Evolutionary conservation across 2,329 filamentous ascomycete species (phyloP).

Genomic region (Aspergillus caelatus): DNA sequence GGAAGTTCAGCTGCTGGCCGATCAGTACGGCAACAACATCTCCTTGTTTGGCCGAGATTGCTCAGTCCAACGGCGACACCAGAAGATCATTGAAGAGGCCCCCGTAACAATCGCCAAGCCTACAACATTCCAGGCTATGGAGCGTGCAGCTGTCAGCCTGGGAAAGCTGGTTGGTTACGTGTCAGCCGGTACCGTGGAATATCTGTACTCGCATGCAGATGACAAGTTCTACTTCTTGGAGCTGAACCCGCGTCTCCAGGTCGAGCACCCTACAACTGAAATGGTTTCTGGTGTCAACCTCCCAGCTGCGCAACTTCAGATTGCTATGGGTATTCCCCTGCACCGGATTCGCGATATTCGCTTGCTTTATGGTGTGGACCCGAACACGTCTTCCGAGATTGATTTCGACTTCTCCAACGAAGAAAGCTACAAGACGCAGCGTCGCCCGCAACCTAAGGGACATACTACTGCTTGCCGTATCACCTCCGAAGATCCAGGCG

Average conservation of each 20-base stretch:
- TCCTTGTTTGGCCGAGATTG: slow-evolving; percentile 98
- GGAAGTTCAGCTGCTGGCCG: slow-evolving; percentile 94
- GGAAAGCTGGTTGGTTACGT: slow-evolving; percentile 96
- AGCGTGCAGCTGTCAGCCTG: slow-evolving; percentile 90
- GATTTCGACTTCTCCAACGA: slow-evolving; percentile 95
- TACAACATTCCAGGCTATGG: slow-evolving; percentile 92
- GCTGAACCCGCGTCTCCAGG: slow-evolving; percentile 97
- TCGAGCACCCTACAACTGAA: slow-evolving; percentile 98
- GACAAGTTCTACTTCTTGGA: slow-evolving; percentile 99
- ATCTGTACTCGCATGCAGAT: slow-evolving; percentile 95
- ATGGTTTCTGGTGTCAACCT: slow-evolving; percentile 99
- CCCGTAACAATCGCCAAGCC: slow-evolving; percentile 94
- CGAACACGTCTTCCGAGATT: slow-evolving; percentile 81
- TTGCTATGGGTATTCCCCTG: slow-evolving; percentile 97
- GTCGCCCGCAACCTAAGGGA: slow-evolving; percentile 88
- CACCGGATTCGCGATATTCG: slow-evolving; percentile 96
- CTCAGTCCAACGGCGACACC: slow-evolving; percentile 95
- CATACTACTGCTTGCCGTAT: slow-evolving; percentile 99
- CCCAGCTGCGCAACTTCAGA: slow-evolving; percentile 94
- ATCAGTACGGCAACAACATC: slow-evolving; percentile 99
- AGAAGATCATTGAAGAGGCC: slow-evolving; percentile 99
- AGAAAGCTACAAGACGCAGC: slow-evolving; percentile 79
- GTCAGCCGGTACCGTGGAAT: slow-evolving; percentile 97
- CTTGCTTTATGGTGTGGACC: slow-evolving; percentile 92
- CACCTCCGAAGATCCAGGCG: slow-evolving; percentile 96